A percentile compares a stretch with the other conserved stretches of the same genome.
These are phyloP conservation scores for Talaromyces liani DNA, from an alignment of 495 filamentous ascomycete genomes.

Conservation along the genomic window DNA sequence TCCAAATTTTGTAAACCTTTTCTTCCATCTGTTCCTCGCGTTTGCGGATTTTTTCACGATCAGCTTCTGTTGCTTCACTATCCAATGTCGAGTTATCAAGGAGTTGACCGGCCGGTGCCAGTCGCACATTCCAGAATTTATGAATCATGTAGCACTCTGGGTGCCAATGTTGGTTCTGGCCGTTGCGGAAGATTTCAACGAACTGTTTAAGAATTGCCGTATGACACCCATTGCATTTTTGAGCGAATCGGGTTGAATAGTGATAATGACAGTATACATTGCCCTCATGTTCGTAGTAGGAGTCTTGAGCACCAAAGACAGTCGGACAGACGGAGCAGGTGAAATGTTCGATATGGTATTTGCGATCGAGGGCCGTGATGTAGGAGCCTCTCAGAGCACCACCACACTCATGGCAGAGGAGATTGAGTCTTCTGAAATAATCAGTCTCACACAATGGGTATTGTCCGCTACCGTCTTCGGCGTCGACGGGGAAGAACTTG, in stretches of 20 bases:
- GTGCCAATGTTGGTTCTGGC: conserved; percentile 98
- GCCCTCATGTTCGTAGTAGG: conserved; percentile 96
- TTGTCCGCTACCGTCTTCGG: conserved; percentile 74
- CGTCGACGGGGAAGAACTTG: conserved; percentile 96
- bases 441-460: conserved; percentile 97
- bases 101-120: conserved; percentile 52
- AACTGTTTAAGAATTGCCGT: conserved; percentile 99
- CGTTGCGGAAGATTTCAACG: conserved; percentile 96
- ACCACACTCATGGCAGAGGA: conserved; percentile 87
- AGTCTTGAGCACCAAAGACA: conserved; percentile 95
- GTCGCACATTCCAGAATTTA: conserved; percentile 98
- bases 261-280: conserved; percentile 98
- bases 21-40: conserved; percentile 94
- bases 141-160: conserved; percentile 99
- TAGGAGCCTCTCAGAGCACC: conserved; percentile 94
- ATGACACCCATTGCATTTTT: conserved; percentile 92
- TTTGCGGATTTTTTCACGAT: conserved; percentile 66
- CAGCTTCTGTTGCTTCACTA: conserved; percentile 61
- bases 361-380: conserved; percentile 93
- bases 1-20: conserved; percentile 98
- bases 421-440: conserved; percentile 87
- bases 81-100: conserved; percentile 41
- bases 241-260: conserved; percentile 96
- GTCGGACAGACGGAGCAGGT: conserved; percentile 97
- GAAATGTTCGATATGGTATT: conserved; percentile 99